Percentiles rank a stretch among this genome's conserved stretches.
Conservation (phyloP, 352 stramenopile species). For the Globisporangium viniferum region DNA sequence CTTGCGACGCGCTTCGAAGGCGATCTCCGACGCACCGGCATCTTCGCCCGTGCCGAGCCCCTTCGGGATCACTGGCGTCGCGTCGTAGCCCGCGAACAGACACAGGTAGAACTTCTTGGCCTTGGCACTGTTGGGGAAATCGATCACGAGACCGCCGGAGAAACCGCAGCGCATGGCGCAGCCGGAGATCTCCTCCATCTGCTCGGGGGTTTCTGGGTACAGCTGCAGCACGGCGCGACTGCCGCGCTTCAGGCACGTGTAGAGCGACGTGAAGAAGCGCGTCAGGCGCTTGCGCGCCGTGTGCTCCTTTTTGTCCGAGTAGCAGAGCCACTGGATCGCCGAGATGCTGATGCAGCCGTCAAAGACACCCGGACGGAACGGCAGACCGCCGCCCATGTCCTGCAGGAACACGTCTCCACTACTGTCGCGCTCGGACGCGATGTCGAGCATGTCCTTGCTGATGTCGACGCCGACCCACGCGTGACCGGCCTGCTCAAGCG, state of each 20-base stretch:
- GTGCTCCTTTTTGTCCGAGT: constrained; percentile 97
- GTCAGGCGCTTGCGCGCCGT: constrained; percentile 91
- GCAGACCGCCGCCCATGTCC: constrained; percentile 98
- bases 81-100: constrained; percentile 93
- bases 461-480: constrained; percentile 99
- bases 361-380: constrained; percentile 97
- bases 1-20: constrained; percentile 58
- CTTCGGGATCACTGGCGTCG: constrained; percentile 72
- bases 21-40: constrained; percentile 36
- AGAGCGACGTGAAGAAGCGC: constrained; percentile 96
- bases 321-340: constrained; percentile 99
- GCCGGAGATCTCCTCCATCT: constrained; percentile 93
- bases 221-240: constrained; percentile 97
- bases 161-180: constrained; percentile 90
- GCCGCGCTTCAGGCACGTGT: constrained; percentile 82
- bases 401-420: constrained; percentile 88
- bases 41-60: constrained; percentile 67
- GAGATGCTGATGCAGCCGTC: constrained; percentile 99
- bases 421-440: constrained; percentile 93
- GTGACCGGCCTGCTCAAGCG: constrained; percentile 90
- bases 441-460: constrained; percentile 97
- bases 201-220: constrained; percentile 97
- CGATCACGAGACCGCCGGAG: constrained; percentile 96
- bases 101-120: constrained; percentile 99
- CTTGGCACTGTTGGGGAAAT: constrained; percentile 99